phyloP scores from a whole-genome alignment of 2,329 filamentous ascomycete genomes.

The Basipetospora chlamydospora region DNA sequence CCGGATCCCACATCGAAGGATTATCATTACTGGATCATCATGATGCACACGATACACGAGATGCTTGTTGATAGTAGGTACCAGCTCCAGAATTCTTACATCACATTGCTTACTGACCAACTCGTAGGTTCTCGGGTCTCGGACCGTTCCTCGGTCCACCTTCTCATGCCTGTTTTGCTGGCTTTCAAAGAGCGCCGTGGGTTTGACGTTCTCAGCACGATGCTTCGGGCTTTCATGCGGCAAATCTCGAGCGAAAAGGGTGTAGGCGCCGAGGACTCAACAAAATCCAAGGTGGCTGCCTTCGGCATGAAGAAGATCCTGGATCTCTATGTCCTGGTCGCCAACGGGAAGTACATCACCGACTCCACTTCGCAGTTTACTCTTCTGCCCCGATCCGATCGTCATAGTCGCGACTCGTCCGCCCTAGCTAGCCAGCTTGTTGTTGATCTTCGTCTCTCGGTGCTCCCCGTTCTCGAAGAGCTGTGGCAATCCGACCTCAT shows the following conservation, averaged over 20 bases:
- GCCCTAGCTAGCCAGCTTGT: conserved; percentile 55
- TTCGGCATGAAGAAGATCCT: conserved; percentile 68
- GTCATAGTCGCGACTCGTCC: conserved; percentile 23
- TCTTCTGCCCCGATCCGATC: conserved; percentile 26
- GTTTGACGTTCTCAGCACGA: conserved; percentile 55
- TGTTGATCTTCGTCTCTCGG: conserved; percentile 68
- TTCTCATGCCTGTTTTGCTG: conserved; percentile 64
- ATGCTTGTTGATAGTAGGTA: conserved; percentile 56
- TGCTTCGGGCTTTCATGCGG: conserved; percentile 54
- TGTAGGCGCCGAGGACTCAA: conserved; percentile 27
- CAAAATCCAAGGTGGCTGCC: conserved; percentile 32
- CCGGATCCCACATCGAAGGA: conserved; percentile 41
- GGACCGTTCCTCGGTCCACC: conserved; percentile 34
- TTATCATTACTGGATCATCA: conserved; percentile 70
- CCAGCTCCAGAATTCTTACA: conserved; percentile 18
- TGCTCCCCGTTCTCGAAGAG: conserved; percentile 60
- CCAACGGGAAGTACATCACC: conserved; percentile 63
- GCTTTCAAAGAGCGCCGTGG: conserved; percentile 77
- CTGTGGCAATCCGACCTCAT: conserved; percentile 80
- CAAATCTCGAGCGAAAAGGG: conserved; percentile 24
- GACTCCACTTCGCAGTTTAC: conserved; percentile 52
- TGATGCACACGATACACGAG: conserved; percentile 63
- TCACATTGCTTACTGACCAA: background rate
- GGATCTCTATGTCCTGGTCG: conserved; percentile 62
- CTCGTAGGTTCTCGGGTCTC: background rate